Conservation (phyloP, 371 early-diverging fungal species). For the Apophysomyces ossiformis region DNA sequence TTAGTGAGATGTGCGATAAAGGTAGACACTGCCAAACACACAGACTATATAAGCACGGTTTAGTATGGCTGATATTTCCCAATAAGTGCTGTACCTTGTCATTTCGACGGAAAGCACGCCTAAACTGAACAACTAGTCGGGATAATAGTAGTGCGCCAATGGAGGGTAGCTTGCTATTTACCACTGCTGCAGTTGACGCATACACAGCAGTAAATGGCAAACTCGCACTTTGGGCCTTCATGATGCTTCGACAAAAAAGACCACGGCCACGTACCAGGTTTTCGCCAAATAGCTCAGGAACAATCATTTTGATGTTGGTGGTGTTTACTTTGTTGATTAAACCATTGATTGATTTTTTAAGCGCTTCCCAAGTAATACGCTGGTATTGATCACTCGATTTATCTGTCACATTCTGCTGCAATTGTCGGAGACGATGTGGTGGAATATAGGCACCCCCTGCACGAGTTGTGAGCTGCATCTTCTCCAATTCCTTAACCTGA, state of each 20-base stretch:
- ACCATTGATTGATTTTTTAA: conserved; percentile 96
- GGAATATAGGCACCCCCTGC: conserved; percentile 92
- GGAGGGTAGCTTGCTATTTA: conserved; percentile 94
- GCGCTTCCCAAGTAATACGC: conserved; percentile 92
- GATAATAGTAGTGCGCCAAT: conserved; percentile 89
- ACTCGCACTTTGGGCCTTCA: conserved; percentile 94
- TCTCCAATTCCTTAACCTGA: conserved; percentile 33
- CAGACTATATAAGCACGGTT: conserved; percentile 36
- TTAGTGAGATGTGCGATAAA: conserved; percentile 95
- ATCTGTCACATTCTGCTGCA: conserved; percentile 86
- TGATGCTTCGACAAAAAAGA: conserved; percentile 83
- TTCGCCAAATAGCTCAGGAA: conserved; percentile 89
- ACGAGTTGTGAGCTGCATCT: conserved; percentile 44
- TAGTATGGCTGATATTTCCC: background rate
- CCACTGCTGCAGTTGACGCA: conserved; percentile 85
- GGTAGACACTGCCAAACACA: conserved; percentile 81
- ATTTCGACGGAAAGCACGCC: conserved; percentile 89
- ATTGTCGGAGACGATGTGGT: conserved; percentile 81
- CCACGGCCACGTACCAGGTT: conserved; percentile 95
- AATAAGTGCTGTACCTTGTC: conserved; percentile 72
- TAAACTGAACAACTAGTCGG: conserved; percentile 88
- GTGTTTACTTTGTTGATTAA: conserved; percentile 95
- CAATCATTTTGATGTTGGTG: conserved; percentile 89
- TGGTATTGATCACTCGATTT: conserved; percentile 78
- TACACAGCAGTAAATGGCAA: conserved; percentile 93